Conservation (phyloP, 2,329 filamentous ascomycete species). For the Rutstroemia sydowiana region DNA sequence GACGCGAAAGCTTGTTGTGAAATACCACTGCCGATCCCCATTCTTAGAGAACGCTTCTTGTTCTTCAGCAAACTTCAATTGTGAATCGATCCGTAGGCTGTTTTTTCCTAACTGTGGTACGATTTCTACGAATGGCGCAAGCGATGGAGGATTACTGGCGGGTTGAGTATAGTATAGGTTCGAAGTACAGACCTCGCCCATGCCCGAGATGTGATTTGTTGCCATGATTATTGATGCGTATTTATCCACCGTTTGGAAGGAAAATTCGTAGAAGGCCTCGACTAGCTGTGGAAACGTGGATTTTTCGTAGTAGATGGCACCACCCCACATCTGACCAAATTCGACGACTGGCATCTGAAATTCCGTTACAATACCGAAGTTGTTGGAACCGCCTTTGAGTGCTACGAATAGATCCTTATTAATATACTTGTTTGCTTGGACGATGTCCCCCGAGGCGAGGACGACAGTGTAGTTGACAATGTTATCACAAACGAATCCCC, state of each 20-base stretch:
- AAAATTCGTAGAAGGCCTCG: not conserved
- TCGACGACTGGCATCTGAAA: constrained; percentile 36
- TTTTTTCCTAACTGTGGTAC: not conserved
- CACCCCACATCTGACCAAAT: constrained; percentile 11
- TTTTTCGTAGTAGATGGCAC: not conserved
- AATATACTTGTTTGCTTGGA: not conserved
- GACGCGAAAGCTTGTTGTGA: not conserved
- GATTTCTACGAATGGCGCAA: not conserved
- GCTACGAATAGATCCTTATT: not conserved
- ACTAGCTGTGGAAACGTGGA: not conserved
- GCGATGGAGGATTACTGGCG: not conserved
- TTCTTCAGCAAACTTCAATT: not conserved
- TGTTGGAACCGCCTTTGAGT: not conserved
- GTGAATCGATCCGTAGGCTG: not conserved
- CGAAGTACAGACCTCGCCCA: not conserved
- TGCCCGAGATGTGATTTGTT: not conserved
- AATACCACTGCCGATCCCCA: not conserved
- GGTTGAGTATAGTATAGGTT: not conserved
- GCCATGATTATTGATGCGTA: not conserved
- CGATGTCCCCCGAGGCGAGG: not conserved
- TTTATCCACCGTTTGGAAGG: not conserved
- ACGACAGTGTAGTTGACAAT: not conserved
- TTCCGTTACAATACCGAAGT: constrained; percentile 40
- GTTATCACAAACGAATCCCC: not conserved
- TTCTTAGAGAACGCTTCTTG: not conserved